Conservation (phyloP, 345 rosid species). For the Salix dunnii region DNA sequence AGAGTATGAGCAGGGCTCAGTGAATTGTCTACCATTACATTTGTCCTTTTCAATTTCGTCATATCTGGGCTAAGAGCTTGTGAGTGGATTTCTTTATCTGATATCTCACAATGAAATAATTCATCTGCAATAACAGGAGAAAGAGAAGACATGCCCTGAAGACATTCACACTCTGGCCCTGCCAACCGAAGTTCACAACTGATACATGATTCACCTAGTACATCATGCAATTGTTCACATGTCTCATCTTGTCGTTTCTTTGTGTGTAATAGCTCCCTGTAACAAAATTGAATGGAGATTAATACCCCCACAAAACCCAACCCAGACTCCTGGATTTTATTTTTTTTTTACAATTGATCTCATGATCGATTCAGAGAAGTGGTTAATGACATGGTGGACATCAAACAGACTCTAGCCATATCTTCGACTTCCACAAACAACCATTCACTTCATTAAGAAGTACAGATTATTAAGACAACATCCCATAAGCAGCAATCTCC, state of each 20-base stretch:
- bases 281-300: slow-evolving; percentile 11
- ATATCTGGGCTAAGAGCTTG: slow-evolving; percentile 65
- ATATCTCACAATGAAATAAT: slow-evolving; percentile 44
- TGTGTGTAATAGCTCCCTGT: slow-evolving; percentile 74
- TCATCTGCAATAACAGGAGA: slow-evolving; percentile 56
- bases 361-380: not conserved
- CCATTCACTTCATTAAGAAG: not conserved
- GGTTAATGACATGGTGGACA: not conserved
- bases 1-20: slow-evolving; percentile 75
- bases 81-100: slow-evolving; percentile 44
- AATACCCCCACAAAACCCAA: not conserved
- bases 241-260: slow-evolving; percentile 54
- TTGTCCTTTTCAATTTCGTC: slow-evolving; percentile 49
- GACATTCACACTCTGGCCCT: slow-evolving; percentile 60
- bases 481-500: too few species aligned
- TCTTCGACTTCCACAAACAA: not conserved
- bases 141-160: slow-evolving; percentile 51
- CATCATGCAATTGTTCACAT: slow-evolving; percentile 52
- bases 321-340: not conserved
- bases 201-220: slow-evolving; percentile 69
- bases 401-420: not conserved
- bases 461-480: too few species aligned
- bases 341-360: not conserved
- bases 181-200: slow-evolving; percentile 73
- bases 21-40: slow-evolving; percentile 57